phyloP scores from a whole-genome alignment of 129 eudicot genomes.

The Artemisia argyi region DNA sequence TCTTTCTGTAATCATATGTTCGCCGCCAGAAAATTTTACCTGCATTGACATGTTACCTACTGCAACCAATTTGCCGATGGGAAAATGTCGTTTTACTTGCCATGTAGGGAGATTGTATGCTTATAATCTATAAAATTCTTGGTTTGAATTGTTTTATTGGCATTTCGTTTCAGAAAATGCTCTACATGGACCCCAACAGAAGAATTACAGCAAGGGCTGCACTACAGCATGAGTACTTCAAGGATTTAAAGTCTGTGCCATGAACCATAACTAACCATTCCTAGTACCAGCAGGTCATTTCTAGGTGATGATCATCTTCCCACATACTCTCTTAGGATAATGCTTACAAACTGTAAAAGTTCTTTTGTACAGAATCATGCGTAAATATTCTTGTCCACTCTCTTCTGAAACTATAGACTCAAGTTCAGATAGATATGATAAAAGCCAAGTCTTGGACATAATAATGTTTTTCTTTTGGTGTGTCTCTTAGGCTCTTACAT shows the following conservation, averaged over 20 bases:
- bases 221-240: constrained; percentile 88
- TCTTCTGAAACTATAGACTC: constrained; percentile 24
- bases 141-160: neutral
- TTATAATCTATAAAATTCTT: neutral
- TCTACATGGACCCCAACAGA: constrained; percentile 77
- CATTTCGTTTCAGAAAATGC: constrained; percentile 69
- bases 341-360: constrained; percentile 19
- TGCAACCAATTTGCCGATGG: neutral
- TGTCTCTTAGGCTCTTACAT: neutral
- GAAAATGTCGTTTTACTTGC: neutral
- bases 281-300: neutral
- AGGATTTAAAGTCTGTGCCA: constrained; percentile 69
- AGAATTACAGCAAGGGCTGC: constrained; percentile 85
- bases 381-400: constrained; percentile 21
- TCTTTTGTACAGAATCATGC: constrained; percentile 40
- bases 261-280: constrained; percentile 27
- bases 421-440: constrained; percentile 6
- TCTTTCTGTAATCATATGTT: too few relatives aligned
- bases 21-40: neutral
- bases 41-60: neutral
- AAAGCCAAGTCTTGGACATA: constrained; percentile 1
- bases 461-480: neutral
- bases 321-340: constrained; percentile 23
- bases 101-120: neutral
- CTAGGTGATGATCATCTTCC: too few relatives aligned